Conservation (phyloP, 257 asterid species). For the Scutellaria minor region DNA sequence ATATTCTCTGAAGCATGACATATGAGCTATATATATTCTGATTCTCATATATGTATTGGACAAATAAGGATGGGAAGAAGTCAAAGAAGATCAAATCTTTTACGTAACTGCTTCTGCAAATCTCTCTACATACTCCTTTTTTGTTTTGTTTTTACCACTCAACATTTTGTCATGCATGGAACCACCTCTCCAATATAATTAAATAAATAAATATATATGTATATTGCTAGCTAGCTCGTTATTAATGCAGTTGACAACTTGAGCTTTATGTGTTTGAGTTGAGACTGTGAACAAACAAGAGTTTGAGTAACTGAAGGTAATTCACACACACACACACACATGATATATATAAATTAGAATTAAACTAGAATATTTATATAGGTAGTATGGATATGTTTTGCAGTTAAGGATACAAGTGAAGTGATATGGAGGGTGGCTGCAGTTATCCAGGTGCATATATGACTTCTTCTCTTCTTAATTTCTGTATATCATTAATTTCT, state of each 20-base stretch:
- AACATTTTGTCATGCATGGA: not conserved
- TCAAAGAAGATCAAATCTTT: conserved; percentile 23
- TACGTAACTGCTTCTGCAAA: conserved; percentile 13
- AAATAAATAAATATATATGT: not conserved
- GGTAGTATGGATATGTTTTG: no score
- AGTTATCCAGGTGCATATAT: no score
- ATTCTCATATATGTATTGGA: conserved; percentile 24
- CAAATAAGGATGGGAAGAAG: not conserved
- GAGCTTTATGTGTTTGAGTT: not conserved
- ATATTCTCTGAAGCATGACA: conserved; percentile 1
- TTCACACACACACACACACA: no score
- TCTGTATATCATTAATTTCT: no score
- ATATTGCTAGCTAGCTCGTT: not conserved
- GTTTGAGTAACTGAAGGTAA: not conserved
- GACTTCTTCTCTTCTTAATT: no score
- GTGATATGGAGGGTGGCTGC: no score
- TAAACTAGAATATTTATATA: no score
- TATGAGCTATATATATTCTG: conserved; percentile 24
- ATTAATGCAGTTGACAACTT: not conserved
- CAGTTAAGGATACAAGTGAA: no score
- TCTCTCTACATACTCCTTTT: not conserved
- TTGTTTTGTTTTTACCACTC: no score
- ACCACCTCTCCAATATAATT: no score
- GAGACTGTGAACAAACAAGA: not conserved
- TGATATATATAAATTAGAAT: no score